Evolutionary conservation across 2,329 filamentous ascomycete species (phyloP).

Genomic region (Fusarium sp.): DNA sequence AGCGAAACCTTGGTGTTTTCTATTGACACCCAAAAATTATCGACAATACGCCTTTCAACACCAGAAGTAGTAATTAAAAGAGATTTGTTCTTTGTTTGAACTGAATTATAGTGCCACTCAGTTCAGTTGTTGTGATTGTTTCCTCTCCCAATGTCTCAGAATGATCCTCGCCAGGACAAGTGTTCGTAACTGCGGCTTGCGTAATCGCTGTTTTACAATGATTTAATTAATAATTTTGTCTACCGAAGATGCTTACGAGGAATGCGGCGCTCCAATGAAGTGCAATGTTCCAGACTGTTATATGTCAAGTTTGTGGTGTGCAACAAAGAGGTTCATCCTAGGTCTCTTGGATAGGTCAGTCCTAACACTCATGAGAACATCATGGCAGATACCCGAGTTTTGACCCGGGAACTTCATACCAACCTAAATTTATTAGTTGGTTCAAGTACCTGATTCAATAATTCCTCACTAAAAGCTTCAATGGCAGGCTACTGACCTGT

Average conservation of each 20-base stretch:
- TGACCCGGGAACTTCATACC: too few relatives aligned
- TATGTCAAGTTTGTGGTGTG: not conserved
- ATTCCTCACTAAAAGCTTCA: too few relatives aligned
- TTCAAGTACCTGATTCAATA: too few relatives aligned
- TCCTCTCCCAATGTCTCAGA: not conserved
- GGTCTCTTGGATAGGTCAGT: not conserved
- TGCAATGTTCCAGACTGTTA: too few relatives aligned
- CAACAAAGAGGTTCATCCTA: not conserved
- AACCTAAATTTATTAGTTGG: too few relatives aligned
- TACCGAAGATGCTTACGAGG: not conserved
- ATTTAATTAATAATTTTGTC: not conserved
- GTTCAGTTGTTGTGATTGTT: not conserved
- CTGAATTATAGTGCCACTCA: not conserved
- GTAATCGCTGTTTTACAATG: constrained; percentile 16
- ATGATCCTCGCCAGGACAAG: constrained; percentile 16
- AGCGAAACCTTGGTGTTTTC: constrained; percentile 8
- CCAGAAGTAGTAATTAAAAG: not conserved
- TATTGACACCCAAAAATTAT: constrained; percentile 11
- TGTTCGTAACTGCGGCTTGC: constrained; percentile 31
- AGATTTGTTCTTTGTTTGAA: not conserved
- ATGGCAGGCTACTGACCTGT: too few relatives aligned
- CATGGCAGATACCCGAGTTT: not conserved
- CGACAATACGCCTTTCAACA: constrained; percentile 9
- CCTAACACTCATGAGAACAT: not conserved
- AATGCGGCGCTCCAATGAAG: not conserved